phyloP scores from a whole-genome alignment of 2,329 filamentous ascomycete species.

The Phaeomoniella chlamydospora region DNA sequence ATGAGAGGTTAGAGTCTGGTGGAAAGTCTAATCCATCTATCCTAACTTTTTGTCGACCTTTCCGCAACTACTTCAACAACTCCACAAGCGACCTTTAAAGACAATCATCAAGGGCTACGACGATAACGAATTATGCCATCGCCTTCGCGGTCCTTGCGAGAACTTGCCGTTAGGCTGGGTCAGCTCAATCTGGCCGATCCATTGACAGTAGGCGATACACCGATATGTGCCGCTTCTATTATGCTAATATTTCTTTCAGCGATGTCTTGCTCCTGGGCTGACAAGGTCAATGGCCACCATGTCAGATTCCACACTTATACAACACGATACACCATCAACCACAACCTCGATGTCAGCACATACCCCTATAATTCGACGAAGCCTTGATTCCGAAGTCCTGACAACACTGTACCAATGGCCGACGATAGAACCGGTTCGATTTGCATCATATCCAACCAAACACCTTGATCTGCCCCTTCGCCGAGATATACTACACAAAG shows the following conservation, averaged over 20 bases:
- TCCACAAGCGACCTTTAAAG: too few relatives aligned
- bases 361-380: conserved; percentile 9
- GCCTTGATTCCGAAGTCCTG: conserved; percentile 41
- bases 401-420: conserved; percentile 87
- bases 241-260: conserved; percentile 16
- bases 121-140: too few relatives aligned
- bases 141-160: background rate
- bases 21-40: too few relatives aligned
- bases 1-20: too few relatives aligned
- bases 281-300: conserved; percentile 33
- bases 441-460: conserved; percentile 64
- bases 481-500: conserved; percentile 82
- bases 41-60: too few relatives aligned
- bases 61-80: too few relatives aligned
- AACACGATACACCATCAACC: conserved; percentile 12
- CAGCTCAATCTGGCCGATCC: conserved; percentile 18
- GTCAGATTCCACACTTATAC: conserved; percentile 1
- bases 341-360: conserved; percentile 8
- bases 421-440: conserved; percentile 64
- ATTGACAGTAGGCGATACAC: conserved; percentile 17
- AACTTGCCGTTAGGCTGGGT: conserved; percentile 7
- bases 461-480: conserved; percentile 80
- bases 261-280: conserved; percentile 25
- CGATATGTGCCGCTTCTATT: background rate
- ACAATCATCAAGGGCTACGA: too few relatives aligned